phyloP scores from a whole-genome alignment of 257 asterid genomes.

The Solanum pennellii region DNA sequence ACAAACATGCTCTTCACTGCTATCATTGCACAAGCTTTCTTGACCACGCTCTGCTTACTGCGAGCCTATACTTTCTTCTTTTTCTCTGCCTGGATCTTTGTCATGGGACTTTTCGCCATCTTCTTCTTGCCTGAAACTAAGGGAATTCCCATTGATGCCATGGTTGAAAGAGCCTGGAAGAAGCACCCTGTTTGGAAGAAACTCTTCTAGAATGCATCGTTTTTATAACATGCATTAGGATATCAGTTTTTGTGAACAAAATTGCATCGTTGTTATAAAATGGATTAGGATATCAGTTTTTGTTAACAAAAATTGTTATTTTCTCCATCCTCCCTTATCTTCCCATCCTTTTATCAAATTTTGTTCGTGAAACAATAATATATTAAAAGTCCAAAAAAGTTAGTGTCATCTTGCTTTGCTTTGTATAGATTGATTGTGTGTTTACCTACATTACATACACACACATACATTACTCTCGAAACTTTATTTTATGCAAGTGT shows the following conservation, averaged over 20 bases:
- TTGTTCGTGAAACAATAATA: not conserved
- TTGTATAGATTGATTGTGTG: not conserved
- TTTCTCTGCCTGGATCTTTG: conserved; percentile 16
- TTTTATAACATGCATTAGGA: not conserved
- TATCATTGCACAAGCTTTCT: conserved; percentile 19
- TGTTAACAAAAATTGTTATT: not conserved
- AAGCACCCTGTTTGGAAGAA: conserved; percentile 25
- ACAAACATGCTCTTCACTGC: conserved; percentile 30
- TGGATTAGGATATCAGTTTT: not conserved
- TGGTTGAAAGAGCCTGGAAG: conserved; percentile 27
- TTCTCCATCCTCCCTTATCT: not conserved
- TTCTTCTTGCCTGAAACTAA: conserved; percentile 29
- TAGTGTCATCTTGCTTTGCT: not conserved
- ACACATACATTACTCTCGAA: not conserved
- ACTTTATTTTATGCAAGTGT: not conserved
- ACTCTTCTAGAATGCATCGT: not conserved
- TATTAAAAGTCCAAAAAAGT: not conserved
- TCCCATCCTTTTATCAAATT: not conserved
- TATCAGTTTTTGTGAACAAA: not conserved
- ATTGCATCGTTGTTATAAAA: not conserved
- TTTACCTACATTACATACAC: not conserved
- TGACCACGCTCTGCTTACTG: conserved; percentile 24
- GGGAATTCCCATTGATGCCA: conserved; percentile 14
- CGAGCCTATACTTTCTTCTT: conserved; percentile 28
- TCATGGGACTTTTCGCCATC: conserved; percentile 16